Percentiles rank a stretch among this genome's conserved stretches.
Evolutionary conservation across 1,284 basidiomycete species (phyloP).

Genomic region (Cryptococcus sp.): DNA sequence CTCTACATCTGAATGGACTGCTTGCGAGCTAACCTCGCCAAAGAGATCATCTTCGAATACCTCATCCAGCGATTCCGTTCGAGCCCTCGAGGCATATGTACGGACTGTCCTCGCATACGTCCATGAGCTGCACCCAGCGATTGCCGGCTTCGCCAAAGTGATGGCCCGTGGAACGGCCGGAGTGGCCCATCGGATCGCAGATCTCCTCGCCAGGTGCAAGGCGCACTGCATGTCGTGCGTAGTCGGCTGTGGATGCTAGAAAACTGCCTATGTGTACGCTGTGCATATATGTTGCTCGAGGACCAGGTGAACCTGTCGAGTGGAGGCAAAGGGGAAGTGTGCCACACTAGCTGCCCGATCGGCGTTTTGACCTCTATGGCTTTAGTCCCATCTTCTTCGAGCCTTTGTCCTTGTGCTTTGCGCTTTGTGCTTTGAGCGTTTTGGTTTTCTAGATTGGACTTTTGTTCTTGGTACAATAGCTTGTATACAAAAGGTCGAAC

Average conservation of each 20-base stretch:
- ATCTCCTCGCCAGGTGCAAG: too few relatives aligned
- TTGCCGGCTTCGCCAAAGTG: neutral
- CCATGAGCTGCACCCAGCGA: too few relatives aligned
- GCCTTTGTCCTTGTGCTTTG: too few relatives aligned
- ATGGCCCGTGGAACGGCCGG: neutral
- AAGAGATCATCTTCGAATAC: constrained; percentile 5
- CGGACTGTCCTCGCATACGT: neutral
- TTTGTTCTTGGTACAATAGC: neutral
- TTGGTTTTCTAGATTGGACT: neutral
- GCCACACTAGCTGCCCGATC: neutral
- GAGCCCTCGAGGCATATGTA: neutral
- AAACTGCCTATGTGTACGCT: too few relatives aligned
- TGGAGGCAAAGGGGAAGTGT: neutral
- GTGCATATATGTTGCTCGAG: too few relatives aligned
- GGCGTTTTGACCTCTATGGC: neutral
- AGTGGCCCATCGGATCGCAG: too few relatives aligned
- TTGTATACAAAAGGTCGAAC: neutral
- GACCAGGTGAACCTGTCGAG: too few relatives aligned
- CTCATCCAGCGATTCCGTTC: neutral
- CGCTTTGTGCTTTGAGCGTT: too few relatives aligned
- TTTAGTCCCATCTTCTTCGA: too few relatives aligned
- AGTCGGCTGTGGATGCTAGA: too few relatives aligned
- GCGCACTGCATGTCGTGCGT: too few relatives aligned
- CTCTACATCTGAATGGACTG: too few relatives aligned
- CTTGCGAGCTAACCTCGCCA: neutral